Base-by-base conservation (phyloP, 345 rosid genomes). In the Hypericum perforatum region DNA sequence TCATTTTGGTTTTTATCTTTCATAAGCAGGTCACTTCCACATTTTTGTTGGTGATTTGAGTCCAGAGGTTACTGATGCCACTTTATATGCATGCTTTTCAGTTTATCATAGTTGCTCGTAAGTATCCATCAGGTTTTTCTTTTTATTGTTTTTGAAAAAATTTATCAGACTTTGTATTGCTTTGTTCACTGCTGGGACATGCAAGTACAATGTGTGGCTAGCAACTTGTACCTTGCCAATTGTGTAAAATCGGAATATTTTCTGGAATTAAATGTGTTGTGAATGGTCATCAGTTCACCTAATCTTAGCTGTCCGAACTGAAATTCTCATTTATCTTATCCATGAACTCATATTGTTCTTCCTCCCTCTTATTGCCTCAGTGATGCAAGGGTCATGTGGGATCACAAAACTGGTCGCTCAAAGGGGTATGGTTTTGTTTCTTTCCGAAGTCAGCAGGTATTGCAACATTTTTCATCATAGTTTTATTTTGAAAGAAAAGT, bases 21-120 rank as follows among this genome's bases (percentile, higher is more conserved):
- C 32, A 22, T 22, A n/a, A 51, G 42, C 58, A 70, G 74, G 74
- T 7, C 70, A 70, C 43, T 65, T 43, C 16, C 59, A 64, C 58
- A 57, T 70, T 32, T 70, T 70, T 61, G 70, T 70, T 38, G 74
- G 74, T 45, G 74, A 70, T 45, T 61, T 70, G 43, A 70, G 74
- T 49, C 74, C 74, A 7, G 74, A 65, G 57, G 66, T 70, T 70
- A 70, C 74, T 0, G 74, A 70, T 57, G 74, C 74, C 37, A 61
- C 74, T 5, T 16, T 70, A 37, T 57, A 43, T 47, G 70, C 60
- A 3, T 60, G 66, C 59, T 70, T 70, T 60, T 52, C 74, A 15
- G 63, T 44, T 22, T 70, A 61, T 57, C 57, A 41, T 32, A 53
- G 51, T 65, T 65, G 70, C 51, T 65, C 61, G 67, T 70, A 57